Evolutionary conservation across 2,329 filamentous ascomycete species (phyloP), one percentile per base, ranked within the genome.

Genomic region (Ilyonectria robusta): DNA sequence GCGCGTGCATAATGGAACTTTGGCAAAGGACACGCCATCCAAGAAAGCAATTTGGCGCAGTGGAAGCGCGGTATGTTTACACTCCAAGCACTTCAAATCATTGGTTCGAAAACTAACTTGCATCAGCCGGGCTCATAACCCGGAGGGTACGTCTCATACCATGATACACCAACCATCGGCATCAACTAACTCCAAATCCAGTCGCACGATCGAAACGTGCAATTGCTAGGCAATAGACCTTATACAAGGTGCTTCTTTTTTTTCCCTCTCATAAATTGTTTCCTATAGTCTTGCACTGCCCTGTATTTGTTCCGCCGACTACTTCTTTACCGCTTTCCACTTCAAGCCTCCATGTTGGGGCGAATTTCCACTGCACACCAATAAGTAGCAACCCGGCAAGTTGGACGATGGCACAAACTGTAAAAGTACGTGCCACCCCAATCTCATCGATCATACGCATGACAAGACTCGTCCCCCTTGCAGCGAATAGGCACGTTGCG

Each of bases 201-300:
- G 60, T 64, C 62, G 62, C 62, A 65, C 56, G 55, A 60, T 65
- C 62, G 62, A 65, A 65, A 65, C 62, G 62, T 65, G 62, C 56
- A 59, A 59, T 59, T 59, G 56, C 58, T 60, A 60, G 7, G 56
- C 56, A 35, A 40, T 48, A 6, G 10, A 33, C 17, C 44, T 40
- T 13, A 10, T 19, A n/a, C 2, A 19, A 26, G 46, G 17, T 33
- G 29, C 4, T 15, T 33, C 4, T 37, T 47, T 46, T 33, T 33
- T 33, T 33, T 40, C 6, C n/a, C n/a, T 4, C 7, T 40, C 6
- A 2, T 6, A 40, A 15, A 17, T 40, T 40, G 37, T 37, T 37
- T 37, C 26, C 26, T 26, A 7, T 9, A 11, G 33, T 37, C 9
- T 37, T 37, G 33, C 9, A 15, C 33, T 37, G 13, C 33, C 13